Conservation (phyloP, 495 filamentous ascomycete genomes). For the Neurospora sp. region DNA sequence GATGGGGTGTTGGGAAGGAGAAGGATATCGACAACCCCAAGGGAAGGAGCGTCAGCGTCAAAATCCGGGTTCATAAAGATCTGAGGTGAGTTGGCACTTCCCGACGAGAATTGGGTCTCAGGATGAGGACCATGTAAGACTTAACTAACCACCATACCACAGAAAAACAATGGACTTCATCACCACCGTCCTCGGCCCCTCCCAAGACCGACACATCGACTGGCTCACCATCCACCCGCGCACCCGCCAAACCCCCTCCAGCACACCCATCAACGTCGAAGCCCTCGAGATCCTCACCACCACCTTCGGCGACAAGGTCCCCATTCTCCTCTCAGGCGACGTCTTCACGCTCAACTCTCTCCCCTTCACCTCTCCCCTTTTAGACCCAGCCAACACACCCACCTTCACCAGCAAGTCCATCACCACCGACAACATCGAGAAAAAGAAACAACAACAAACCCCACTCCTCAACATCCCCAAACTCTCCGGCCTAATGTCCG, state of each 20-base stretch:
- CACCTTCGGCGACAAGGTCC: constrained; percentile 35
- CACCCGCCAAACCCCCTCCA: constrained; percentile 42
- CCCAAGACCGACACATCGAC: constrained; percentile 38
- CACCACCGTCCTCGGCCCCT: constrained; percentile 36
- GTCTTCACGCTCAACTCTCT: constrained; percentile 41
- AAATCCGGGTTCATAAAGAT: constrained; percentile 55
- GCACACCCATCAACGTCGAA: constrained; percentile 45
- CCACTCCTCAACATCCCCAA: constrained; percentile 21
- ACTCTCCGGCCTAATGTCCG: constrained; percentile 50
- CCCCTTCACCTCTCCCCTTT: constrained; percentile 31
- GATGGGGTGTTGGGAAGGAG: constrained; percentile 31
- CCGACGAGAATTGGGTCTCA: too few relatives aligned
- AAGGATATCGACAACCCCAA: constrained; percentile 19
- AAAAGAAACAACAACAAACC: background rate
- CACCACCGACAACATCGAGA: constrained; percentile 5
- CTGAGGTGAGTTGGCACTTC: constrained; percentile 23
- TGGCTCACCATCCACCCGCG: constrained; percentile 58
- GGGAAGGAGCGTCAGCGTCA: constrained; percentile 47
- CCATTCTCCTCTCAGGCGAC: constrained; percentile 53
- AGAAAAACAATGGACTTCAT: constrained; percentile 40
- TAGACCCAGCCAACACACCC: constrained; percentile 11
- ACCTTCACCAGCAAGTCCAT: constrained; percentile 18
- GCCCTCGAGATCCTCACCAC: constrained; percentile 45
- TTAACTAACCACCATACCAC: background rate
- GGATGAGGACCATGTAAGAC: background rate